Base-by-base conservation (phyloP, 441 rosid species). In the Syzygium syzygioides region DNA sequence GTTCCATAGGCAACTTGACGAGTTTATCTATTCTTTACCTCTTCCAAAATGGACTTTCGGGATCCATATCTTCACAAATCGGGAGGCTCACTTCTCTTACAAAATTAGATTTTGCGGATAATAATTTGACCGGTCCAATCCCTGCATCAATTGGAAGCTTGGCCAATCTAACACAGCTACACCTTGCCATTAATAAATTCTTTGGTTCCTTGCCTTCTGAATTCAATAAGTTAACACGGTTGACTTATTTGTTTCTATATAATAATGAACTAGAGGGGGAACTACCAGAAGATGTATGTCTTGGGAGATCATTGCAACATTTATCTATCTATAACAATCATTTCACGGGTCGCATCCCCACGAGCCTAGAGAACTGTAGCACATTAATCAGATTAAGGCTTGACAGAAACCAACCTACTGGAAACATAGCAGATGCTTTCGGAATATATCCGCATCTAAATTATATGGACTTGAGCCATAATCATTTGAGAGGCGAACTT, bases 71-170 rank as follows among this genome's bases (percentile, higher is more conserved):
- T 32, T 32, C 37, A 34, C n/a, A 66, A 19, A 8, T 66, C 0
- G 45, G 79, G 25, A 32, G 37, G 20, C 20, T 66, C 25, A 66
- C 11, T 32, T 66, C 79, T 66, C 79, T 66, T 66, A 9, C 5
- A 20, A 0, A 9, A 4, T 20, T 66, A 32, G 10, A 4, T 4
- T 2, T 32, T 32, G 10, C 1, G 2, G 0, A 2, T 19, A 66
- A 66, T 19, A 32, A 34, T 8, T 19, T 66, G 13, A 32, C 3
- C 25, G 14, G 45, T 34, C 19, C 25, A 66, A 66, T 66, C 34
- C 79, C 79, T 14, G 28, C 60, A 56, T 23, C 60, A 66, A 32
- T 66, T 18, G 79, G 79, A 18, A 66, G 25, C 45, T 4, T 66
- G 13, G 6, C 79, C 79, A 32, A 66, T 66, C 79, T 66, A 8